Percentiles rank a stretch among this genome's conserved stretches.
These are phyloP conservation scores for Heliamphora pulchella DNA, from an alignment of 179 eudicot species.

Conservation along the genomic window DNA sequence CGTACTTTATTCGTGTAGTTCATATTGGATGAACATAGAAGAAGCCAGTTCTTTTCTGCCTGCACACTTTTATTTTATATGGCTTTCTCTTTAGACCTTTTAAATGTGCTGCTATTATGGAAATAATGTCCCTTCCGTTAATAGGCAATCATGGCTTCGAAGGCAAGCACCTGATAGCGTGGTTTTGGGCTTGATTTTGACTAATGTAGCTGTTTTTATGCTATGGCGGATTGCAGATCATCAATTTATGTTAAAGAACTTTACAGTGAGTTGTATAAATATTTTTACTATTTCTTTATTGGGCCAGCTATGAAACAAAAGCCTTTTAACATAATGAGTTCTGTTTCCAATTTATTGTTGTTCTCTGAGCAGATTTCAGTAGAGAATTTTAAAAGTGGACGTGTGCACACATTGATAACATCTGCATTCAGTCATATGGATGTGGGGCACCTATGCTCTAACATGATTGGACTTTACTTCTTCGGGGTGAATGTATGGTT, in stretches of 20 bases:
- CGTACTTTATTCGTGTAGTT: too few relatives aligned
- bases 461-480: constrained; percentile 89
- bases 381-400: constrained; percentile 70
- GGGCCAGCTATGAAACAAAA: neutral
- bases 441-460: constrained; percentile 46
- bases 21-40: too few relatives aligned
- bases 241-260: constrained; percentile 58
- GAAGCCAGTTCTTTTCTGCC: too few relatives aligned
- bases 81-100: neutral
- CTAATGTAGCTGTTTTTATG: constrained; percentile 68
- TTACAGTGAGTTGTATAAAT: constrained; percentile 45
- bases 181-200: constrained; percentile 53
- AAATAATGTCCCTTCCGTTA: constrained; percentile 5
- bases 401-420: constrained; percentile 70
- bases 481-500: constrained; percentile 62
- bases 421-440: constrained; percentile 77
- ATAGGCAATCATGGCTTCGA: constrained; percentile 55
- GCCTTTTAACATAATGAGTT: neutral
- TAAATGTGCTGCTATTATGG: neutral
- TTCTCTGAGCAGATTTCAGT: constrained; percentile 53
- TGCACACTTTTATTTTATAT: neutral
- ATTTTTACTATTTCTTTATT: neutral
- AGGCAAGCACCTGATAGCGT: constrained; percentile 49
- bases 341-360: neutral
- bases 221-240: constrained; percentile 55